These are phyloP conservation scores for Penicillium malachiteum DNA, from an alignment of 495 filamentous ascomycete genomes.

Conservation along the genomic window DNA sequence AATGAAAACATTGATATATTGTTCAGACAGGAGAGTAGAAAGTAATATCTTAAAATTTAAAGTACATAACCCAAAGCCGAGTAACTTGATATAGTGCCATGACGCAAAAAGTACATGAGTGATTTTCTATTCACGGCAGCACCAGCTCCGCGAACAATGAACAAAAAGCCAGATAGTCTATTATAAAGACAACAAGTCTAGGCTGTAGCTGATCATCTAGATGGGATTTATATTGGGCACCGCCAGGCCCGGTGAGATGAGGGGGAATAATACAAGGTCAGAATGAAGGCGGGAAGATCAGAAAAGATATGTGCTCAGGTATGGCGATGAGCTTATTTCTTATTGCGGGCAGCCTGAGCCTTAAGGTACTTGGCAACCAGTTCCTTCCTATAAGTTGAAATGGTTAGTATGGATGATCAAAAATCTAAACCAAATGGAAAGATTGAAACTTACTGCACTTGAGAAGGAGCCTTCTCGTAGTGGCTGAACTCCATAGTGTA, in stretches of 20 bases:
- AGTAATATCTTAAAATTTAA: constrained; percentile 24
- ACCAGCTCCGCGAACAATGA: constrained; percentile 2
- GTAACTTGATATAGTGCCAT: constrained; percentile 25
- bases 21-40: constrained; percentile 34
- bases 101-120: constrained; percentile 23
- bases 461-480: constrained; percentile 81
- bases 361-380: constrained; percentile 85
- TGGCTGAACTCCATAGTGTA: constrained; percentile 99
- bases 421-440: neutral
- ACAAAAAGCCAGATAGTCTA: constrained; percentile 2
- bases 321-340: constrained; percentile 48
- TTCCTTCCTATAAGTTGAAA: constrained; percentile 63
- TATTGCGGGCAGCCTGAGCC: constrained; percentile 72
- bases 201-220: constrained; percentile 7
- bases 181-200: constrained; percentile 4
- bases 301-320: neutral
- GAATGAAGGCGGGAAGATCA: neutral
- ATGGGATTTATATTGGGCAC: constrained; percentile 8
- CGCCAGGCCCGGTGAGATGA: constrained; percentile 1
- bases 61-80: constrained; percentile 27
- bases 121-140: constrained; percentile 9
- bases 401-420: constrained; percentile 12
- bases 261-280: constrained; percentile 17
- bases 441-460: constrained; percentile 72
- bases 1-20: constrained; percentile 14